phyloP scores from a whole-genome alignment of 352 stramenopile genomes.

The Globisporangium paddicum region DNA sequence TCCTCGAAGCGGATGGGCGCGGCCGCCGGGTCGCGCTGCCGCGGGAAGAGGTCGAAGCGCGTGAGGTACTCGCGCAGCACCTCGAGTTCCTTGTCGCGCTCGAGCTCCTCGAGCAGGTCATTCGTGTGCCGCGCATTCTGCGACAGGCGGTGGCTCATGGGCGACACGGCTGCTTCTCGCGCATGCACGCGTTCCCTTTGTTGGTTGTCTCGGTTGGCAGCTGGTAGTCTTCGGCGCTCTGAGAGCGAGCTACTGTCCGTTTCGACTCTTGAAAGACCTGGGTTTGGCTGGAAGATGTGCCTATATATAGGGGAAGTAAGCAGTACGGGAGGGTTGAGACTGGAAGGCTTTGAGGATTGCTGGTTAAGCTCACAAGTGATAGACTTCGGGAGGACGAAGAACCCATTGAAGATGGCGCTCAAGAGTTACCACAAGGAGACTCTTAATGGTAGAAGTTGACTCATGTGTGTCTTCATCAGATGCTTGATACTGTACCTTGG shows the following conservation, averaged over 20 bases:
- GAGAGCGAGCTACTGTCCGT: not conserved
- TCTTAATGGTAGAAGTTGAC: slow-evolving; percentile 39
- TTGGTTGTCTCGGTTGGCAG: not conserved
- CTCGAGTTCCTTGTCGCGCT: slow-evolving; percentile 85
- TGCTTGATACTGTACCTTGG: not conserved
- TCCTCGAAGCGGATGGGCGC: slow-evolving; percentile 88
- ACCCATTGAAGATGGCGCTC: slow-evolving; percentile 40
- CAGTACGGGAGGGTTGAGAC: not conserved
- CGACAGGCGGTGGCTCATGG: slow-evolving; percentile 79
- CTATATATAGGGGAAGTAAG: slow-evolving; percentile 2
- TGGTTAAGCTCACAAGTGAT: not conserved
- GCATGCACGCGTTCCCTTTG: not conserved
- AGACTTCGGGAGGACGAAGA: not conserved
- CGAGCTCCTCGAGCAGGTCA: slow-evolving; percentile 79
- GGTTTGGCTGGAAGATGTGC: not conserved
- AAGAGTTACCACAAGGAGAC: slow-evolving; percentile 82
- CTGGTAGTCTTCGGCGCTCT: not conserved
- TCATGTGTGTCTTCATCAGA: not conserved
- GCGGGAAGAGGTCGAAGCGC: slow-evolving; percentile 74
- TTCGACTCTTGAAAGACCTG: not conserved
- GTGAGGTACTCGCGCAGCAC: slow-evolving; percentile 80
- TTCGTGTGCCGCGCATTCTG: slow-evolving; percentile 79
- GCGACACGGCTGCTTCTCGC: not conserved
- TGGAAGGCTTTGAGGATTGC: not conserved
- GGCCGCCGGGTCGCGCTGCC: slow-evolving; percentile 61